Base-by-base conservation (phyloP, 139 green algal genomes). In the Medakamo hakoo region DNA sequence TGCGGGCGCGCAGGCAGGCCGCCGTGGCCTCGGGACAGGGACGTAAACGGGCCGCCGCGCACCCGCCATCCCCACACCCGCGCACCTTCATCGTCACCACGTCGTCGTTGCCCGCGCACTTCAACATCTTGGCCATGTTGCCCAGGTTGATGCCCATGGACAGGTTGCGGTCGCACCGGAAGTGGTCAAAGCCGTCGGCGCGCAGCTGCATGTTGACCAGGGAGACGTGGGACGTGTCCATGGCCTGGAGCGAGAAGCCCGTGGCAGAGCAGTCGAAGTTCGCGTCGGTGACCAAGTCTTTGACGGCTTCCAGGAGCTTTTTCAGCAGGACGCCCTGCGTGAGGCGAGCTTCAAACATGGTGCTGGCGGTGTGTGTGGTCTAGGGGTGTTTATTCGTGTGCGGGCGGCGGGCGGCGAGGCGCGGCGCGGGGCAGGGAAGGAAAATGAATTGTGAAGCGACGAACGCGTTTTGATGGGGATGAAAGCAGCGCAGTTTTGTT, bases 111-210 rank as follows among this genome's bases (percentile, higher is more conserved):
- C 79, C 84, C 20, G 92, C 88, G 66, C 92, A 98, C 74, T 98
- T 98, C 27, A 98, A 79, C 71, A 98, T 95, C 82, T 98, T 98
- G 23, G 80, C 79, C 75, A 98, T 78, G 76, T 97, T 97, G 29
- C 55, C 66, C 24, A 98, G 70, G 73, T 94, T 92, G 73, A 98
- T 94, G 59, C 91, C 80, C 82, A 95, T 92, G 66, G 71, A 84
- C 58, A 94, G 66, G 60, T 80, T 84, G 2, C 86, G 73, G 65
- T 99, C 93, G 64, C 93, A 98, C 30, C 93, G 82, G 72, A 88
- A 99, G 73, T 99, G 90, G 25, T 98, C 91, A 65, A 99, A 99
- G 9, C 90, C 92, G 58, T 98, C 92, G 24, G 76, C 66, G 2
- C 82, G 75, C 49, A 99, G 72, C 0, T 76, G 52, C 14, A 99